These are phyloP conservation scores for Fremontodendron californicum DNA, from an alignment of 345 rosid genomes.

Conservation along the genomic window DNA sequence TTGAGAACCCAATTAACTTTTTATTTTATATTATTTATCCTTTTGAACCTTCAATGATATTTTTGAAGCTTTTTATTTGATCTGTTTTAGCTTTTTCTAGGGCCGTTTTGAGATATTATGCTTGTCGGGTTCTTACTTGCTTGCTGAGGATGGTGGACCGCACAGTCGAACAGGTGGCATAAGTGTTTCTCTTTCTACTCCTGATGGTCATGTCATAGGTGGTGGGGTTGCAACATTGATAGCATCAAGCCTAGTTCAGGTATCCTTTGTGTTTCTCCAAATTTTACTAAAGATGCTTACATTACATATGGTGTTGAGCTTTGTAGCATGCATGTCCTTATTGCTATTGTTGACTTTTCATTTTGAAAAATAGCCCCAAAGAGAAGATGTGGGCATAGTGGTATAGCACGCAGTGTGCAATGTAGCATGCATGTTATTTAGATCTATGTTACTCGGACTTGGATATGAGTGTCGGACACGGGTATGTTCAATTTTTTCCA, in stretches of 20 bases:
- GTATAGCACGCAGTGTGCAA: neutral
- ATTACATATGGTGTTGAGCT: neutral
- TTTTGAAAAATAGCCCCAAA: neutral
- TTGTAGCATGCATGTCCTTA: neutral
- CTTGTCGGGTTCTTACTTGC: conserved; percentile 84
- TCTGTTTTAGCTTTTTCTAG: conserved; percentile 38
- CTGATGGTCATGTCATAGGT: conserved; percentile 88
- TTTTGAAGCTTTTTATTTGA: conserved; percentile 20
- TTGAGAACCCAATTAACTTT: neutral
- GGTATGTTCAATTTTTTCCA: too few relatives aligned
- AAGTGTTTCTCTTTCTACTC: conserved; percentile 84
- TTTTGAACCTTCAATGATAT: neutral
- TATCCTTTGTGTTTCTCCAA: conserved; percentile 17
- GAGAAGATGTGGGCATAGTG: neutral
- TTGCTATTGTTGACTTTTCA: neutral
- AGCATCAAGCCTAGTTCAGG: conserved; percentile 88
- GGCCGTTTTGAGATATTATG: conserved; percentile 91
- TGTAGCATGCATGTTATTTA: neutral
- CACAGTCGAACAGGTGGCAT: conserved; percentile 75
- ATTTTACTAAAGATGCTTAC: conserved; percentile 1
- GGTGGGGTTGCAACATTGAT: conserved; percentile 79
- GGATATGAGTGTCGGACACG: too few relatives aligned
- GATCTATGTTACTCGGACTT: too few relatives aligned
- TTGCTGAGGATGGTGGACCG: conserved; percentile 81
- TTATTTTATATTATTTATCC: neutral